Evolutionary conservation across 768 basidiomycete species (phyloP), one percentile per base, ranked within the genome.

Genomic region (Erythrobasidium yunnanense): DNA sequence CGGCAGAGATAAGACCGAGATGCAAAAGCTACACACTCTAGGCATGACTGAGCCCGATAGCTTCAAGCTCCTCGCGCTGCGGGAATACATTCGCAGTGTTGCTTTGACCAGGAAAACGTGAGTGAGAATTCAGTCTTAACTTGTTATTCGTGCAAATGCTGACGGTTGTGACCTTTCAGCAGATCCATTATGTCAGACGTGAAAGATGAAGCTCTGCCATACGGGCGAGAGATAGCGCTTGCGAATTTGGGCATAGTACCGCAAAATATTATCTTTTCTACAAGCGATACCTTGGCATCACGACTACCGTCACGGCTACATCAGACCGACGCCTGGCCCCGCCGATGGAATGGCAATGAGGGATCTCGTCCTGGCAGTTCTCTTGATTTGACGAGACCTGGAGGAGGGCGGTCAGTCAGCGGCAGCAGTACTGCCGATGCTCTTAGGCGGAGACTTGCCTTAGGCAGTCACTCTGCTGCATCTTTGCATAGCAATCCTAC

Each of bases 31-130:
- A 45, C 87, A 88, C 69, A 87, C 90, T 72, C 77, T 96, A 17
- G 93, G 92, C 1, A 90, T 95, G 86, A 85, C 83, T 0, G 68
- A 81, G 1, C 78, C 79, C 25, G 92, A 93, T 72, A 91, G 96
- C 74, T 81, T 78, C 62, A 96, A 97, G 75, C 78, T 99, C 22
- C 78, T 84, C n/a, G 84, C 88, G 0, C 84, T 99, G 84, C 80
- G 86, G 22, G 90, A 93, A 68, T 90, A 93, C 73, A 81, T 99
- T 1, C 51, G 38, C 32, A 62, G 49, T 34, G 25, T 62, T 18
- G 4, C 67, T 4, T 33, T 32, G 23, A 33, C 23, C 6, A 49
- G 67, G 15, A 22, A 51, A 63, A 51, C 18, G 60, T 63, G 32
- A 27, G 60, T 51, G 49, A 8, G 11, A 11, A 42, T 42, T 11